Evolutionary conservation across 139 green algal species (phyloP).

Genomic region (Pseudopediastrum boryanum): DNA sequence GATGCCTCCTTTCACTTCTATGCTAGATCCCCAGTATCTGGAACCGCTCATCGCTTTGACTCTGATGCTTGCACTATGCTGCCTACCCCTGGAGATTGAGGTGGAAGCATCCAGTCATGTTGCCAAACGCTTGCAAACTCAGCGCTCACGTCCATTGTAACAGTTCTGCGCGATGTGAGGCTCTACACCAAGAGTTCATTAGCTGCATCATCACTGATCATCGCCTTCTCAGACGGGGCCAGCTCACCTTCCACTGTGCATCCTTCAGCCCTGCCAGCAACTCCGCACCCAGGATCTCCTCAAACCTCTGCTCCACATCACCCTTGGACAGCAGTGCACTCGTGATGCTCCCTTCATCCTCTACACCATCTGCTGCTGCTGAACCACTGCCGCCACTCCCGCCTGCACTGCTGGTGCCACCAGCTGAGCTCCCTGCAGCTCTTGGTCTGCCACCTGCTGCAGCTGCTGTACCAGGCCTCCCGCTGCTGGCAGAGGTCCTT

Average conservation of each 20-base stretch:
- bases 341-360: conserved; percentile 52
- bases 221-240: background rate
- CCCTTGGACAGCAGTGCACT: conserved; percentile 47
- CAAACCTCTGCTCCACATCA: conserved; percentile 57
- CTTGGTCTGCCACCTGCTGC: background rate
- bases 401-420: background rate
- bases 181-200: too few species aligned
- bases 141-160: too few species aligned
- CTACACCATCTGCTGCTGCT: conserved; percentile 18
- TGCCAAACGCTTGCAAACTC: too few species aligned
- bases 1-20: too few species aligned
- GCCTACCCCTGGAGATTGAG: too few species aligned
- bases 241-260: conserved; percentile 83
- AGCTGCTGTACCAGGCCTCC: background rate
- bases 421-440: conserved; percentile 3
- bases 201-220: background rate
- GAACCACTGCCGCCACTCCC: background rate
- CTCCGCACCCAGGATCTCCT: conserved; percentile 62
- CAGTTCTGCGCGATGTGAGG: too few species aligned
- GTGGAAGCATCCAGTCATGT: too few species aligned
- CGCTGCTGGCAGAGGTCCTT: conserved; percentile 1
- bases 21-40: too few species aligned
- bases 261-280: conserved; percentile 64
- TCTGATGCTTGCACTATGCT: too few species aligned
- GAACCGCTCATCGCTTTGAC: too few species aligned